Evolutionary conservation across 306 rosid species (phyloP), one percentile per base, ranked within the genome.

Genomic region (Trifolium subterraneum): DNA sequence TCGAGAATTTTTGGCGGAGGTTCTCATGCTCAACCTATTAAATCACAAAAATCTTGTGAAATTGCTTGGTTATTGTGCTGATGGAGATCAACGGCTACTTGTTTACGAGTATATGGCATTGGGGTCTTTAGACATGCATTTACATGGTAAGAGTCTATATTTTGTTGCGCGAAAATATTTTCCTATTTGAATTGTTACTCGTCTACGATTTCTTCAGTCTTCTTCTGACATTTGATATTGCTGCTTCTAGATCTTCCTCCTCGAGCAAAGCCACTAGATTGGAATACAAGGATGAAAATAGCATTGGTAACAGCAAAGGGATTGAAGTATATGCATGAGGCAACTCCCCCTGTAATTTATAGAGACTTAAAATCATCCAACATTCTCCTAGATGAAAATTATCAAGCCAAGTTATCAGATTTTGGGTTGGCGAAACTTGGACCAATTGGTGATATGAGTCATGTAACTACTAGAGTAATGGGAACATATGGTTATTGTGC

Each of bases 401-500:
- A 41, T 81, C 83, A 83, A 79, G 95, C 93, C 31, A 90, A 90
- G 84, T 75, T 93, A 64, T 93, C 93, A 38, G 97, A 90, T 85
- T 89, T 93, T 58, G 95, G 96, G 80, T 88, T 90, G 64, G 96
- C 98, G 22, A 93, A 87, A 80, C 82, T 87, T 11, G 95, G 95
- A 42, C 97, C 97, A 0, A 86, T 80, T 25, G 97, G 93, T 68
- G 97, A 90, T 63, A 87, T 84, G 78, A 87, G 90, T 41, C 96
- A 93, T 33, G 98, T 87, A 74, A 89, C 97, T 3, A 93, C 93
- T 0, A 86, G 90, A 70, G 90, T 87, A 38, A 85, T 83, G 95
- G 98, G 95, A n/a, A 93, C 95, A 23, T 86, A 88, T 65, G 95
- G 97, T 16, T 90, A 90, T 75, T 90, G 98, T 77, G 98, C 98